Conservation (phyloP, 495 filamentous ascomycete species). For the Aspergillus saccharolyticus region DNA sequence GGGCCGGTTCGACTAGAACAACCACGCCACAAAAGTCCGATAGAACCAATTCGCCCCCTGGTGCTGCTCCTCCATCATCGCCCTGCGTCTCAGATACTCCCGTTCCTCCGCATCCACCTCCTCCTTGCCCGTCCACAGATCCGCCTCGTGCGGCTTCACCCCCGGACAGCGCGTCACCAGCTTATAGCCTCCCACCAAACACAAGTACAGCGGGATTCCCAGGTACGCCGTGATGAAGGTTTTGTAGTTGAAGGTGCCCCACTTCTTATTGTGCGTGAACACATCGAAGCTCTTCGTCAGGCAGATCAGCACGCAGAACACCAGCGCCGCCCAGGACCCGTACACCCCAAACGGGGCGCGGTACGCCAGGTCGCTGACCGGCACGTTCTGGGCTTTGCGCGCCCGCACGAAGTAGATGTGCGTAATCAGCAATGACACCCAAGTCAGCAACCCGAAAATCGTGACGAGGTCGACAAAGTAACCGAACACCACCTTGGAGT, state of each 20-base stretch:
- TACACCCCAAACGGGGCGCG: slow-evolving; percentile 62
- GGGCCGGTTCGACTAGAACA: slow-evolving; percentile 52
- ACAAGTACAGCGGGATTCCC: slow-evolving; percentile 73
- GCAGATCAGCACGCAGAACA: slow-evolving; percentile 64
- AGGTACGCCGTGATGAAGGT: slow-evolving; percentile 80
- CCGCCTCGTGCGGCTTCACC: slow-evolving; percentile 53
- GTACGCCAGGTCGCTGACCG: slow-evolving; percentile 61
- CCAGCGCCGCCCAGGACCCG: slow-evolving; percentile 64
- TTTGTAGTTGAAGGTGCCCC: slow-evolving; percentile 59
- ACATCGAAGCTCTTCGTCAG: slow-evolving; percentile 76
- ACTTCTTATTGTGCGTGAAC: slow-evolving; percentile 50
- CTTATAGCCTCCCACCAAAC: slow-evolving; percentile 70
- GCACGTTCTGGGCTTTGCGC: slow-evolving; percentile 67
- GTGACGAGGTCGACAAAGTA: slow-evolving; percentile 85
- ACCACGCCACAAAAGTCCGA: slow-evolving; percentile 56
- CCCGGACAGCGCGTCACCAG: slow-evolving; percentile 46
- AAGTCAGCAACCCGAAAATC: slow-evolving; percentile 75
- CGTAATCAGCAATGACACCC: slow-evolving; percentile 78
- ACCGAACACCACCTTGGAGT: slow-evolving; percentile 63
- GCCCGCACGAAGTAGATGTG: slow-evolving; percentile 77
- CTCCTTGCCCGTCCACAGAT: slow-evolving; percentile 69
- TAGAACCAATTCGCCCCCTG: slow-evolving; percentile 52
- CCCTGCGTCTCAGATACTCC: slow-evolving; percentile 47
- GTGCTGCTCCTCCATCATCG: slow-evolving; percentile 36
- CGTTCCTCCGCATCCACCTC: slow-evolving; percentile 69